Base-by-base conservation (phyloP, 2,329 filamentous ascomycete genomes). In the Alternaria sp. region DNA sequence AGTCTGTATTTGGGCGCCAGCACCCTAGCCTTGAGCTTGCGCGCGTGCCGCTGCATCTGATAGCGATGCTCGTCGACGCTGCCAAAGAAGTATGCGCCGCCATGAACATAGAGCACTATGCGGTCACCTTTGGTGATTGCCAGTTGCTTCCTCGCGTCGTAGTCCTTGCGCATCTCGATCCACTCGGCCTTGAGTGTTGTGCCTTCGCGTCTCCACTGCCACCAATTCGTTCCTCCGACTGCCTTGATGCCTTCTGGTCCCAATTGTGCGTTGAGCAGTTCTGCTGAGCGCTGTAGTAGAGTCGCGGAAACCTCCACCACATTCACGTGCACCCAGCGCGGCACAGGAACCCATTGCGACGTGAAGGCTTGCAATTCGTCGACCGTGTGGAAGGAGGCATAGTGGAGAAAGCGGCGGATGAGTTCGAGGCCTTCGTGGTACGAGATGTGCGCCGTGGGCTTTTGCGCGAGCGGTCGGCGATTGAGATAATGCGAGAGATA, bases 21-120 rank as follows among this genome's bases (percentile, higher is more conserved):
- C 8, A 97, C 91, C 59, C 93, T 87, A 17, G 93, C 95, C 80
- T 96, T 93, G 64, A 99, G 86, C 81, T 98, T 98, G 57, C 96
- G 87, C 26, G 96, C 96, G 85, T 98, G 94, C 52, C 95, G 87
- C 80, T 99, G 96, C 86, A 99, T 89, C 84, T 98, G 95, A 81
- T 98, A 98, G n/a, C 96, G 90, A 83, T 98, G 96, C 79, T 97
- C 94, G 76, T 97, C 94, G 40, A 97, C 90, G 71, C 93, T 96
- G 13, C 96, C 95, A 77, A 99, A 98, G 81, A 90, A 99, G 81
- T 97, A 98, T 19, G 92, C 95, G 7, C 95, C 95, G 13, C 96
- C 96, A 75, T 98, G 96, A 21, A 98, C 85, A 80, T 98, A 98
- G 23, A 99, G 83, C 88, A 98, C 97, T 61, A 97, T 89, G 56